Base-by-base conservation (phyloP, 805 yeast species). In the Suhomyces xylopsoci region DNA sequence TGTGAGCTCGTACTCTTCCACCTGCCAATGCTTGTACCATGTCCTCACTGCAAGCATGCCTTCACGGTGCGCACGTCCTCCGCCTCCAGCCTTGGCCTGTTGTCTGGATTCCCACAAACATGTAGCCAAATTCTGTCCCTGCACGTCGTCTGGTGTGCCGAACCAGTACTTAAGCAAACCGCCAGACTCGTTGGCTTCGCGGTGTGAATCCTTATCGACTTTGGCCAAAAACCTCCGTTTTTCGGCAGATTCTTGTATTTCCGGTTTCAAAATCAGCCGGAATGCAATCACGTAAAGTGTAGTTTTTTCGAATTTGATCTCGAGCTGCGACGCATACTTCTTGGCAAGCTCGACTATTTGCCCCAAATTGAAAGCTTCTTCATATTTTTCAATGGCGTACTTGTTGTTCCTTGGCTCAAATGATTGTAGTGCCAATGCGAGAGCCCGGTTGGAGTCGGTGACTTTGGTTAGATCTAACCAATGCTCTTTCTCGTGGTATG, bases 161-260 rank as follows among this genome's bases (percentile, higher is more conserved):
- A 62, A 72, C 74, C 76, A 72, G 57, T 73, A 72, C 53, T 72
- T 72, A 49, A 72, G 56, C 7, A 72, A 60, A 0, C 77, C 77
- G 1, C 77, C 77, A 6, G 70, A 62, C 10, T 28, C 47, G 55
- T 64, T 72, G 15, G 77, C 77, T 51, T 71, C 77, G 15, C 47
- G 50, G 50, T 72, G 77, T 2, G 74, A 65, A 2, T 51, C 61
- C 50, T 65, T 60, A 54, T 73, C 77, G 5, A 70, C 56, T 14
- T 58, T 55, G 0, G 67, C 67, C 17, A 73, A 56, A 40, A 56
- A 49, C 40, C 57, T 54, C 36, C 75, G 59, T 34, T 64, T 63
- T 17, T 62, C 64, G 1, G 59, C 50, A 9, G 67, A 60, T 2
- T 41, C 51, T 48, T 59, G 64, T 9, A 68, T 64, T 22, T 70